Evolutionary conservation across 116 monocot species (phyloP), one percentile per base, ranked within the genome.

Genomic region (Iris pallida): DNA sequence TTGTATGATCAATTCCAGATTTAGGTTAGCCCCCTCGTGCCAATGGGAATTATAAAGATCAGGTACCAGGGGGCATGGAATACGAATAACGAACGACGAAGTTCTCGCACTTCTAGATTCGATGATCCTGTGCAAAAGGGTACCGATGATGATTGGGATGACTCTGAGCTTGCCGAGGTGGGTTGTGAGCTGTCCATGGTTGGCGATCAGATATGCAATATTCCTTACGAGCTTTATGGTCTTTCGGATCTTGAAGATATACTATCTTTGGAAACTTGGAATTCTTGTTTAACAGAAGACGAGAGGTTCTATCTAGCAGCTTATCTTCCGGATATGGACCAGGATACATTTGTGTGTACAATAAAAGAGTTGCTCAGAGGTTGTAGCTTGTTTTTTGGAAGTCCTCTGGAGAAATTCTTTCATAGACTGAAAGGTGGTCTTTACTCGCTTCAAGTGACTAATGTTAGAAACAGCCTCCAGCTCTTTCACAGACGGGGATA

Each of bases 231-330:
- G 60, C 76, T 96, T 41, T 96, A 86, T 72, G 82, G 81, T 44
- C 75, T 96, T 42, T 55, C 74, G 59, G 72, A 84, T 72, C 67
- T 96, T 58, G 89, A 79, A 59, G 79, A 84, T 19, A 53, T 96
- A 71, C 75, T 96, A 47, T 92, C 89, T 65, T 60, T 96, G 61
- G 89, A 96, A 61, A 76, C 78, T 59, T 96, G 96, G 96, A 92
- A 96, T 76, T 76, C 19, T 47, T 81, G 80, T 71, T 85, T 96
- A 62, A 87, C 80, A 12, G 96, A 96, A 69, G 91, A 96, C 62
- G 96, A 96, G 59, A 89, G 79, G 75, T 81, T 92, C 53, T 61
- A 49, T 53, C 77, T 96, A 9, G 59, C 92, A 73, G 79, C 92
- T 47, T 83, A 79, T 75, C 92, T 96, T 49, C 96, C 96, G 12